These are phyloP conservation scores for Cordyceps fumosorosea DNA, from an alignment of 2,329 filamentous ascomycete species.

Conservation along the genomic window DNA sequence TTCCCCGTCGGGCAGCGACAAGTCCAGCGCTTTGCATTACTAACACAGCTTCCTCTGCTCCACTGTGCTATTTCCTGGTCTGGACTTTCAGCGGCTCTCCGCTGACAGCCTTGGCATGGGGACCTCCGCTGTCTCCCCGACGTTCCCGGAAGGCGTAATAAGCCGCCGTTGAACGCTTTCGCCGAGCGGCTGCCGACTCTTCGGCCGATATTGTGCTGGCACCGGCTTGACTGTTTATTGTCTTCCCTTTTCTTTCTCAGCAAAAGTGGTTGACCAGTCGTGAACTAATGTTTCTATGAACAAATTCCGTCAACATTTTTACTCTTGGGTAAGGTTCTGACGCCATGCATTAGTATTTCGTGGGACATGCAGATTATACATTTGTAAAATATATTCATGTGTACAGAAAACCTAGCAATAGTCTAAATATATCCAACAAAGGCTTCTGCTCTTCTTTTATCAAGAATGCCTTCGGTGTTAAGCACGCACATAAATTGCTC, in stretches of 20 bases:
- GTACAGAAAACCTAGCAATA: too few relatives aligned
- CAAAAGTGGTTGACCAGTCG: too few relatives aligned
- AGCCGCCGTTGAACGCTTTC: neutral
- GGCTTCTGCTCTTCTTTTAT: too few relatives aligned
- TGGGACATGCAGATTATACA: too few relatives aligned
- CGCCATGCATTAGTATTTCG: too few relatives aligned
- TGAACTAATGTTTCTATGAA: too few relatives aligned
- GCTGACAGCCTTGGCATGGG: neutral
- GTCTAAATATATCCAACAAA: too few relatives aligned
- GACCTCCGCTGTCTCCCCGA: slow-evolving; percentile 4
- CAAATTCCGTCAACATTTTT: too few relatives aligned
- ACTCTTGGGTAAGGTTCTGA: too few relatives aligned
- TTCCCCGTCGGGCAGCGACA: neutral
- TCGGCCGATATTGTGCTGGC: neutral
- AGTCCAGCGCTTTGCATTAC: slow-evolving; percentile 5
- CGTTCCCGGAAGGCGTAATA: neutral
- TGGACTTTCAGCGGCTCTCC: neutral
- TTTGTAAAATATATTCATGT: too few relatives aligned
- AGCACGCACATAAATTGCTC: too few relatives aligned
- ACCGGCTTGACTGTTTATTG: neutral
- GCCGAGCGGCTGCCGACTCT: slow-evolving; percentile 7
- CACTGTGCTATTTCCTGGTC: neutral
- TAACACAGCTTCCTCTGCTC: neutral
- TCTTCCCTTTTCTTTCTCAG: neutral
- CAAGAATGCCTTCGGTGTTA: too few relatives aligned